Evolutionary conservation across 257 asterid species (phyloP).

Genomic region (Plantago elongata): DNA sequence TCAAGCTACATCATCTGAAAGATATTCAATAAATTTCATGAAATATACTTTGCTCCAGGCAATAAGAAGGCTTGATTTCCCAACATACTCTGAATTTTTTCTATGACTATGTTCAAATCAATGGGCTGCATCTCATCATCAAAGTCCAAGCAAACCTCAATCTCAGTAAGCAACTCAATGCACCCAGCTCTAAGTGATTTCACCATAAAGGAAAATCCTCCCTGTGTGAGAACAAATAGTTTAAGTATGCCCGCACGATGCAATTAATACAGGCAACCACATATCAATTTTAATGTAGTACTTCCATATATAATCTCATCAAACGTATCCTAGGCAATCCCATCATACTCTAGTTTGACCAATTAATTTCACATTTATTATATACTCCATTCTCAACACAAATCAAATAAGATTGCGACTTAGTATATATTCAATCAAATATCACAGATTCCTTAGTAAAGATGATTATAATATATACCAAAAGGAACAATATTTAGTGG

Average conservation of each 20-base stretch:
- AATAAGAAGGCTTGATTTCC: constrained; percentile 94
- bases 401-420: too few species aligned
- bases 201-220: constrained; percentile 82
- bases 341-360: too few species aligned
- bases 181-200: constrained; percentile 68
- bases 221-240: constrained; percentile 39
- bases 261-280: not conserved
- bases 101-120: constrained; percentile 38
- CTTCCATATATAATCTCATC: too few species aligned
- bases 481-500: too few species aligned
- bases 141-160: constrained; percentile 95
- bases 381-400: too few species aligned
- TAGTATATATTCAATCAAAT: too few species aligned
- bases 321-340: too few species aligned
- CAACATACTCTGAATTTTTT: constrained; percentile 65
- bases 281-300: not conserved
- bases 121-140: constrained; percentile 98
- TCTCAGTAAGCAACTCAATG: constrained; percentile 91
- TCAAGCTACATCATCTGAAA: constrained; percentile 7
- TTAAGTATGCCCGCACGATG: not conserved
- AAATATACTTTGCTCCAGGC: constrained; percentile 97
- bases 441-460: too few species aligned
- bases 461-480: too few species aligned
- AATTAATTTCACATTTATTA: too few species aligned
- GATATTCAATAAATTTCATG: constrained; percentile 15